Evolutionary conservation across 768 basidiomycete species (phyloP).

Genomic region (Grammothele lineata): DNA sequence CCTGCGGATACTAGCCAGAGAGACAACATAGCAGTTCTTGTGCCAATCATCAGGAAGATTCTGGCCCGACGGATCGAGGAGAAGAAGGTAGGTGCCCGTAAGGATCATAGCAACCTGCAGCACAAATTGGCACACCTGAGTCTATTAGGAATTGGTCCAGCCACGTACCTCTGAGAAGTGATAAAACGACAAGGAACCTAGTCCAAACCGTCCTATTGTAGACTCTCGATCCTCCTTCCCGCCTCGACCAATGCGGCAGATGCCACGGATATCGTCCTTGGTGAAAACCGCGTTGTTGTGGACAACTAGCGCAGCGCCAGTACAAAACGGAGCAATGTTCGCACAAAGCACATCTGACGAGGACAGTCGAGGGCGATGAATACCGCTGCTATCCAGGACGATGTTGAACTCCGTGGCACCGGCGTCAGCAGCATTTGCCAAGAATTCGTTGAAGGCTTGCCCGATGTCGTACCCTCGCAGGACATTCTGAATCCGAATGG

Average conservation of each 20-base stretch:
- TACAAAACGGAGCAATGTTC: slow-evolving; percentile 32
- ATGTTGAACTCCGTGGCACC: slow-evolving; percentile 39
- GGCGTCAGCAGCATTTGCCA: slow-evolving; percentile 53
- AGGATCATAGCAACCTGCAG: slow-evolving; percentile 30
- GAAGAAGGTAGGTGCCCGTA: slow-evolving; percentile 28
- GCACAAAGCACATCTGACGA: slow-evolving; percentile 26
- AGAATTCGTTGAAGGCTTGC: slow-evolving; percentile 45
- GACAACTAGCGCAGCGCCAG: slow-evolving; percentile 37
- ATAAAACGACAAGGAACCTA: slow-evolving; percentile 49
- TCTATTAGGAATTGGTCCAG: not conserved
- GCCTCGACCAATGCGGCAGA: slow-evolving; percentile 41
- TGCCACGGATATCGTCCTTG: slow-evolving; percentile 41
- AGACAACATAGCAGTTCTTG: too few relatives aligned
- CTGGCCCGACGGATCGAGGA: slow-evolving; percentile 43
- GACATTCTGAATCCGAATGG: slow-evolving; percentile 38
- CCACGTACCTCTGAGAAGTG: slow-evolving; percentile 47
- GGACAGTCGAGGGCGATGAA: not conserved
- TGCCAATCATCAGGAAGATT: slow-evolving; percentile 30
- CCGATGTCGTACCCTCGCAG: slow-evolving; percentile 38
- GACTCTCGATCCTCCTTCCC: slow-evolving; percentile 35
- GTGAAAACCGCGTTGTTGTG: slow-evolving; percentile 42
- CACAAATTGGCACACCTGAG: not conserved
- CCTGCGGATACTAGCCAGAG: too few relatives aligned
- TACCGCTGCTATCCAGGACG: slow-evolving; percentile 31
- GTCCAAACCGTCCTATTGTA: slow-evolving; percentile 49